Evolutionary conservation across 176 grass and related monocot species (phyloP).

Genomic region (Avena insularis): DNA sequence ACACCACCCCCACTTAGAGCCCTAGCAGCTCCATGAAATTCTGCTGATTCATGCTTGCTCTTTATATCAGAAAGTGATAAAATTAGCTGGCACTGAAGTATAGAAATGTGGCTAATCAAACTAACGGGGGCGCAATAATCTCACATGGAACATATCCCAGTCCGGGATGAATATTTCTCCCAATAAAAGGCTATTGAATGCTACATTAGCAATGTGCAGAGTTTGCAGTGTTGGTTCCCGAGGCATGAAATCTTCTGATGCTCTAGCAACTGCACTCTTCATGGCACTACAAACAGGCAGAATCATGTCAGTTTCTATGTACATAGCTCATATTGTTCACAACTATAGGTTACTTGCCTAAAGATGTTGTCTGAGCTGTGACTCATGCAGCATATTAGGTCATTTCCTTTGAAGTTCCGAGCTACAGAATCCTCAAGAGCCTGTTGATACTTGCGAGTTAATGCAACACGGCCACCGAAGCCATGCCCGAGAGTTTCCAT

Average conservation of each 20-base stretch:
- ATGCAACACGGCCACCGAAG: slow-evolving; percentile 56
- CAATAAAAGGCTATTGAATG: slow-evolving; percentile 64
- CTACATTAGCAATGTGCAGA: slow-evolving; percentile 55
- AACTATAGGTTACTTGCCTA: slow-evolving; percentile 45
- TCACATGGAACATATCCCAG: slow-evolving; percentile 76
- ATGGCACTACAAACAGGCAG: slow-evolving; percentile 46
- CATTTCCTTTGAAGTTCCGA: slow-evolving; percentile 54
- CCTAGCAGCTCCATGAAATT: slow-evolving; percentile 59
- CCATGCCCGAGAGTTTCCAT: slow-evolving; percentile 61
- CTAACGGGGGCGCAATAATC: not conserved
- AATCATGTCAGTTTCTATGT: slow-evolving; percentile 33
- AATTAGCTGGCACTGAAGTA: slow-evolving; percentile 20
- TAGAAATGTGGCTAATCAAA: not conserved
- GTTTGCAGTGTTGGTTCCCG: slow-evolving; percentile 55
- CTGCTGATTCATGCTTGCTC: slow-evolving; percentile 53
- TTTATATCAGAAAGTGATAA: slow-evolving; percentile 9
- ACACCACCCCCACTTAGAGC: slow-evolving; percentile 57
- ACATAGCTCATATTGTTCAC: slow-evolving; percentile 13
- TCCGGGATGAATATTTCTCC: slow-evolving; percentile 64
- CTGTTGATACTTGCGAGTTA: slow-evolving; percentile 58
- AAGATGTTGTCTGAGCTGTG: slow-evolving; percentile 70
- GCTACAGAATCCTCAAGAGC: slow-evolving; percentile 64
- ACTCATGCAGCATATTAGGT: slow-evolving; percentile 69
- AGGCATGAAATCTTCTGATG: slow-evolving; percentile 70
- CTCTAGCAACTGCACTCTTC: slow-evolving; percentile 60